Conservation (phyloP, 106 monocot genomes). For the Acorus gramineus region DNA sequence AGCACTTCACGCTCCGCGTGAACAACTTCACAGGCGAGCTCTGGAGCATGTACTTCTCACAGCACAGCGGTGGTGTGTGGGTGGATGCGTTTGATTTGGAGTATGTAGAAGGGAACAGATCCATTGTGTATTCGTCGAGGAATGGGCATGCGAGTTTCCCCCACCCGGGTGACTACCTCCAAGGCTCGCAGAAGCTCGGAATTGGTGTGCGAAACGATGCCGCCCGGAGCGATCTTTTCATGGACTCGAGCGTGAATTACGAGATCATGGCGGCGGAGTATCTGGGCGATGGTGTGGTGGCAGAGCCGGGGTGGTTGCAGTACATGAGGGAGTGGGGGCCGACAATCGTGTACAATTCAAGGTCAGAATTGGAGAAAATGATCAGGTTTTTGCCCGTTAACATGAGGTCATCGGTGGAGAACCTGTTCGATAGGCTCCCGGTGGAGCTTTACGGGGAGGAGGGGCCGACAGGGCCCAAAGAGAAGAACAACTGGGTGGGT, state of each 20-base stretch:
- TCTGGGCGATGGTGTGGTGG: slow-evolving; percentile 47
- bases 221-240: slow-evolving; percentile 36
- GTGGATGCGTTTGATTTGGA: slow-evolving; percentile 62
- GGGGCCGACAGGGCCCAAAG: slow-evolving; percentile 92
- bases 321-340: slow-evolving; percentile 99
- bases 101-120: slow-evolving; percentile 62
- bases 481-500: slow-evolving; percentile 92
- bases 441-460: slow-evolving; percentile 80
- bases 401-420: slow-evolving; percentile 58
- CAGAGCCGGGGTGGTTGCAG: slow-evolving; percentile 84
- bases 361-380: slow-evolving; percentile 74
- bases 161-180: slow-evolving; percentile 58
- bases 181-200: slow-evolving; percentile 71
- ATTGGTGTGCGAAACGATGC: slow-evolving; percentile 90
- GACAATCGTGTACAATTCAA: slow-evolving; percentile 53
- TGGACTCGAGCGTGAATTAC: slow-evolving; percentile 78
- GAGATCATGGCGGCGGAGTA: slow-evolving; percentile 74
- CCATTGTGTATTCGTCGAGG: slow-evolving; percentile 74
- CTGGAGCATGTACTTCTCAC: slow-evolving; percentile 77
- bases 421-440: slow-evolving; percentile 68
- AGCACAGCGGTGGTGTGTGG: slow-evolving; percentile 97
- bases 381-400: slow-evolving; percentile 58
- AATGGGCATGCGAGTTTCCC: slow-evolving; percentile 87
- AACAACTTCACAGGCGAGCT: slow-evolving; percentile 84
- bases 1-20: slow-evolving; percentile 91